Conservation (phyloP, 129 eudicot species). For the Arctium minus region DNA sequence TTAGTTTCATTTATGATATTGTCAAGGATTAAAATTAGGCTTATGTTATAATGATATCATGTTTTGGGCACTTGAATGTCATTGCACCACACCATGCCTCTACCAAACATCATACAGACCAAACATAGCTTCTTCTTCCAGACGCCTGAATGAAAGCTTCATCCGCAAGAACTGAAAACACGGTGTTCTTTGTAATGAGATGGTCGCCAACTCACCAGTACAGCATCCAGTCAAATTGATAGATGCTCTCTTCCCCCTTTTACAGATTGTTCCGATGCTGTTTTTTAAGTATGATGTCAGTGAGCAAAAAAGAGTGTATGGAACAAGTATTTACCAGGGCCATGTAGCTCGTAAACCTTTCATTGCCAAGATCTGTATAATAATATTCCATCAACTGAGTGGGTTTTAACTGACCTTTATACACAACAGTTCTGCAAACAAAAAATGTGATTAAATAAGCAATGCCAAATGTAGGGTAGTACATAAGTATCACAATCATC, state of each 20-base stretch:
- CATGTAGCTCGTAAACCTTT: constrained; percentile 99
- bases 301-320: constrained; percentile 50
- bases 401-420: constrained; percentile 99
- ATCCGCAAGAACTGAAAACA: constrained; percentile 52
- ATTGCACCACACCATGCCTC: constrained; percentile 23
- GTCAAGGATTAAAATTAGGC: neutral
- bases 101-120: constrained; percentile 19
- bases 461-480: neutral
- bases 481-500: neutral
- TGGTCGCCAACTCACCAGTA: constrained; percentile 84
- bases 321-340: constrained; percentile 97
- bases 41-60: neutral
- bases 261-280: constrained; percentile 86
- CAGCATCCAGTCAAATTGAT: constrained; percentile 80
- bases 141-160: constrained; percentile 30
- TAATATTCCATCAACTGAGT: constrained; percentile 87
- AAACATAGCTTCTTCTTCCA: neutral
- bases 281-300: constrained; percentile 92
- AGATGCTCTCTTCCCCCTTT: constrained; percentile 80
- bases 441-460: neutral
- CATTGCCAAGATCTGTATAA: constrained; percentile 90
- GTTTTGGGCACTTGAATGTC: constrained; percentile 14
- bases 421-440: constrained; percentile 80
- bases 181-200: constrained; percentile 68
- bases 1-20: neutral